Percentiles rank a stretch among this genome's conserved stretches.
Conservation (phyloP, 140 eudicot species). For the Ambrosia hybrid region DNA sequence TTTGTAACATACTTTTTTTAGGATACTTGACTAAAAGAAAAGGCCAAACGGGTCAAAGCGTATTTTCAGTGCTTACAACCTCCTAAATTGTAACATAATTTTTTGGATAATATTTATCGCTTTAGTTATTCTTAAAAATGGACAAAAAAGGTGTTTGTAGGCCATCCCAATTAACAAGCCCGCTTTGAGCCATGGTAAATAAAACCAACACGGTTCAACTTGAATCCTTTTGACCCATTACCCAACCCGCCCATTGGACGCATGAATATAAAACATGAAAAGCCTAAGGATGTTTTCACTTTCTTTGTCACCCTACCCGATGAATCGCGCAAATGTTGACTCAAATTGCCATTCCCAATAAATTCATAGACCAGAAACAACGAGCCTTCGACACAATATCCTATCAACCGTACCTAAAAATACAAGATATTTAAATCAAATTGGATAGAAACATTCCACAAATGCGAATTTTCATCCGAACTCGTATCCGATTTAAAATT, state of each 20-base stretch:
- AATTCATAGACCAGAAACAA: constrained; percentile 83
- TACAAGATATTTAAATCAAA: background rate
- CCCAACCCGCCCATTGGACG: background rate
- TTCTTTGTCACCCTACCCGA: constrained; percentile 41
- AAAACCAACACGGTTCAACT: background rate
- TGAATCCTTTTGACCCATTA: constrained; percentile 19
- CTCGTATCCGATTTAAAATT: background rate
- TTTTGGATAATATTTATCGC: background rate
- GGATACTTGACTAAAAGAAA: too few species aligned
- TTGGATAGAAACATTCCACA: too few species aligned
- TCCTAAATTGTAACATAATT: background rate
- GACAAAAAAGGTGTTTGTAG: background rate
- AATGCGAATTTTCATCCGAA: background rate
- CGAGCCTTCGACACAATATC: constrained; percentile 77
- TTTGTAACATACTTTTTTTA: too few species aligned
- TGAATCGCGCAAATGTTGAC: constrained; percentile 71
- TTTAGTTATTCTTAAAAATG: background rate
- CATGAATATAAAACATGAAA: background rate
- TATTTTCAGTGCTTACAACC: background rate
- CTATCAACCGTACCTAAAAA: constrained; percentile 88
- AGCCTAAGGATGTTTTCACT: background rate
- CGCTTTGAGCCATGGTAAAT: background rate
- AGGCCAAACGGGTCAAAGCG: background rate
- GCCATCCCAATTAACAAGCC: background rate
- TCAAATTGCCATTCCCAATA: constrained; percentile 79